Base-by-base conservation (phyloP, 768 basidiomycete genomes). In the Tubosaeta brunneosetosa region DNA sequence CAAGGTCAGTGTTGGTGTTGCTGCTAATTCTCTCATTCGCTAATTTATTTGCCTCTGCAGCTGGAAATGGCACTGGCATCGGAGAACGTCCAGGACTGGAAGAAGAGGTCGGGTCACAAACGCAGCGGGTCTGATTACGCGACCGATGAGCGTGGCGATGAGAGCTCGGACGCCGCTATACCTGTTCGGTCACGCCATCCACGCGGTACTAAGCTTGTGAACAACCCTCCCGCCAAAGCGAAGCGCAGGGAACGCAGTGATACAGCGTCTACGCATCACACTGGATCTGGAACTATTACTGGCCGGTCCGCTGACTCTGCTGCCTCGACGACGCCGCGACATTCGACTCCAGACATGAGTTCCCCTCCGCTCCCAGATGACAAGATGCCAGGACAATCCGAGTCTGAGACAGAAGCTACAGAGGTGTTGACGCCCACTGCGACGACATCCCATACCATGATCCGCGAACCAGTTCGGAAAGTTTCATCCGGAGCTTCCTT, bases 31-130 rank as follows among this genome's bases (percentile, higher is more conserved):
- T 17, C 16, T 19, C 19, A 49, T 49, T 32, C 38, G 13, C 32
- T 65, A 33, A 63, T 40, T 47, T n/a, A 51, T 17, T 34, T 25
- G 3, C 29, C 38, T 32, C 53, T 25, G 46, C 55, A 93, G 91
- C 74, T 94, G 50, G 91, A 92, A 66, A 77, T 74, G 34, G 91
- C 91, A 4, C 70, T 92, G 41, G 75, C 82, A 11, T 70, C 80
- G 8, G 88, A 90, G 34, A 80, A 67, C 47, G 44, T 67, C 25
- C 67, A 69, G 48, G 67, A 69, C 32, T 42, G 67, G 58, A 69
- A 67, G 53, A 69, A 60, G 52, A 63, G 66, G 41, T 58, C 65
- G 29, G 67, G 55, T 17, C 41, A 62, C 51, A 65, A 53, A 45
- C 60, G 50, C 12, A 55, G 50, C 2, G 58, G 56, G 17, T 68